Base-by-base conservation (phyloP, 108 stramenopile species). In the Nitzschia inconspicua region DNA sequence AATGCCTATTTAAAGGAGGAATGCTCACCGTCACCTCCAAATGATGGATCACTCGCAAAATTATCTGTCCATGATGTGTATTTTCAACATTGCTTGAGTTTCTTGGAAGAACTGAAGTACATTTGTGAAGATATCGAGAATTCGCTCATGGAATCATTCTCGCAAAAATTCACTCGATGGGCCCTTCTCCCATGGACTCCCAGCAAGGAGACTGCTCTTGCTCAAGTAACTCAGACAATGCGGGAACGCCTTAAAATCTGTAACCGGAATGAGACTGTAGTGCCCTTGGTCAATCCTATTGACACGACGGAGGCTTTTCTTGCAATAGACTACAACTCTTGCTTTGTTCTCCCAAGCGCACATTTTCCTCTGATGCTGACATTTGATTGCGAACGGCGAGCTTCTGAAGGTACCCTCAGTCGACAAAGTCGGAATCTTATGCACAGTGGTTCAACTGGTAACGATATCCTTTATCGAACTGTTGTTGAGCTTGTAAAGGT, bases 301-400 rank as follows among this genome's bases (percentile, higher is more conserved):
- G 79, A 88, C 47, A 66, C 86, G 1, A 40, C 59, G 5, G 82
- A 88, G 60, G 39, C 79, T 16, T 47, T 88, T 13, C 50, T 74
- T 16, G 66, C 76, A 3, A 68, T 90, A 14, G 83, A 86, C 57
- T 46, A 71, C 16, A 66, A 85, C 32, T 88, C 82, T 54, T 85
- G 88, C 54, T 89, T 82, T 57, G 84, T 93, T 29, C 66, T 93
- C 20, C 92, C 92, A 3, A 89, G 88, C 59, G 88, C 92, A 8
- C 92, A 93, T 60, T 90, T 88, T 63, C 88, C 92, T 2, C 27
- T 93, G 16, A 66, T 93, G 22, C 70, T 93, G 7, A 90, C 85
- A 44, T 86, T 92, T 64, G 73, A 92, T 48, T 79, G 60, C 47
- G 25, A 56, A 57, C 44, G 32, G 44, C n/a, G n/a, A n/a, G n/a